Percentiles rank a stretch among this genome's conserved stretches.
These are phyloP conservation scores for Beauveria varroae DNA, from an alignment of 2,329 filamentous ascomycete genomes.

Conservation along the genomic window DNA sequence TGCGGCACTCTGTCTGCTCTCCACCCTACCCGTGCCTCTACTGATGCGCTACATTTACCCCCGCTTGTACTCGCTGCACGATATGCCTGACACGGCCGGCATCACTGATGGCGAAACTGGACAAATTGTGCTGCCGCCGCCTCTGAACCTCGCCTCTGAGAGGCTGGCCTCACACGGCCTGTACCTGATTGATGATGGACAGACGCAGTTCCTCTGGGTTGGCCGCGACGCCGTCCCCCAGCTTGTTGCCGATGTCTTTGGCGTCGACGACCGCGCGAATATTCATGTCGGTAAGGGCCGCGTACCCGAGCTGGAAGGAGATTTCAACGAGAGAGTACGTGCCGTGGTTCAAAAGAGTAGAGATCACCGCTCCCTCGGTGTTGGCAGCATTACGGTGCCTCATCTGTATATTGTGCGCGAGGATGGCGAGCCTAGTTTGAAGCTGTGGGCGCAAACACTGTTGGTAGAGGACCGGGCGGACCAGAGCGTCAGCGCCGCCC, in stretches of 20 bases:
- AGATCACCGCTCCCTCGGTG: constrained; percentile 78
- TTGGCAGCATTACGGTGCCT: constrained; percentile 87
- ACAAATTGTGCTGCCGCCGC: constrained; percentile 79
- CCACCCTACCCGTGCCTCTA: constrained; percentile 81
- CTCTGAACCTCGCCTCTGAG: constrained; percentile 81
- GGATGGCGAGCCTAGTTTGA: constrained; percentile 90
- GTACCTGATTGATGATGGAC: constrained; percentile 94
- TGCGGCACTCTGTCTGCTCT: constrained; percentile 87
- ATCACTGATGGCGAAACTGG: constrained; percentile 78
- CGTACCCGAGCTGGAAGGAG: constrained; percentile 81
- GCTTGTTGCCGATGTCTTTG: constrained; percentile 84
- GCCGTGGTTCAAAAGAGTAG: constrained; percentile 87
- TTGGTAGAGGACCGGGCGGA: constrained; percentile 92
- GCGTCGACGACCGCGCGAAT: constrained; percentile 71
- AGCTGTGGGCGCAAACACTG: constrained; percentile 94
- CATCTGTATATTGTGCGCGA: constrained; percentile 91
- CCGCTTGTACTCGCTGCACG: constrained; percentile 77
- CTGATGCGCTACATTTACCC: constrained; percentile 91
- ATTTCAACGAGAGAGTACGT: constrained; percentile 92
- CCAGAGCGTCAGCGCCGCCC: constrained; percentile 83
- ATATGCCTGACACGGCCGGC: constrained; percentile 93
- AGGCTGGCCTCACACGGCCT: constrained; percentile 82
- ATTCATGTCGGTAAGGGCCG: constrained; percentile 87
- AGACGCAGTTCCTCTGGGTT: constrained; percentile 96
- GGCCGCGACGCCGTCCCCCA: constrained; percentile 89